Conservation (phyloP, 768 basidiomycete genomes). For the Xerocomellus intermedius region DNA sequence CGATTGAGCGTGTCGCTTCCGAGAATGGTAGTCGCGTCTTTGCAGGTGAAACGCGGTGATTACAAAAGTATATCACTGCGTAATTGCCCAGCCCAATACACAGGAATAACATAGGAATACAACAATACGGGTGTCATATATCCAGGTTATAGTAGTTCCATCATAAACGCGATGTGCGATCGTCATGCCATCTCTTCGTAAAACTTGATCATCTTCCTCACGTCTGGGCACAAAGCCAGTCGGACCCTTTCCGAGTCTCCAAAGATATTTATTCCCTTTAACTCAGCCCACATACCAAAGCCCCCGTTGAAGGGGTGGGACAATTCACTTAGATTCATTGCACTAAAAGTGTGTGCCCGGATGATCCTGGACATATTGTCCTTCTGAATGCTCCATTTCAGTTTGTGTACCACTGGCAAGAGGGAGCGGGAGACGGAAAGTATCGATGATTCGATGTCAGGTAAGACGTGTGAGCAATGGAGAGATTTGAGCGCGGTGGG, state of each 20-base stretch:
- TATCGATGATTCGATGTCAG: slow-evolving; percentile 62
- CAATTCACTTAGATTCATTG: slow-evolving; percentile 20
- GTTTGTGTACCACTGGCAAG: slow-evolving; percentile 58
- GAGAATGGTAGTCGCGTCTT: background rate
- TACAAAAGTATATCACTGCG: background rate
- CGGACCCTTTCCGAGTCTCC: slow-evolving; percentile 64
- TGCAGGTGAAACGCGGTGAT: background rate
- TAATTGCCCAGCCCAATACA: background rate
- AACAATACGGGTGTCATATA: background rate
- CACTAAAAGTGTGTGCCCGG: slow-evolving; percentile 39
- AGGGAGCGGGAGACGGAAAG: slow-evolving; percentile 56
- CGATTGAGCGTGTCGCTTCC: background rate
- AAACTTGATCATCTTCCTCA: slow-evolving; percentile 55
- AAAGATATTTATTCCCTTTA: slow-evolving; percentile 47
- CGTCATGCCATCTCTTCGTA: slow-evolving; percentile 47
- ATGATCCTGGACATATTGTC: slow-evolving; percentile 61
- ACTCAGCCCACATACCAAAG: slow-evolving; percentile 57
- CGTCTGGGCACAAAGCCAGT: slow-evolving; percentile 65
- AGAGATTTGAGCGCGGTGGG: slow-evolving; percentile 44
- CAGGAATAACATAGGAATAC: background rate
- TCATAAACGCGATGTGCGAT: background rate
- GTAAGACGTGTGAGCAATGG: slow-evolving; percentile 52
- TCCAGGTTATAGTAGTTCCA: background rate
- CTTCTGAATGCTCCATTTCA: slow-evolving; percentile 70
- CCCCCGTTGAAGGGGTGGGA: slow-evolving; percentile 33